Base-by-base conservation (phyloP, 2,329 filamentous ascomycete genomes). In the Furcasterigmium furcatum region DNA sequence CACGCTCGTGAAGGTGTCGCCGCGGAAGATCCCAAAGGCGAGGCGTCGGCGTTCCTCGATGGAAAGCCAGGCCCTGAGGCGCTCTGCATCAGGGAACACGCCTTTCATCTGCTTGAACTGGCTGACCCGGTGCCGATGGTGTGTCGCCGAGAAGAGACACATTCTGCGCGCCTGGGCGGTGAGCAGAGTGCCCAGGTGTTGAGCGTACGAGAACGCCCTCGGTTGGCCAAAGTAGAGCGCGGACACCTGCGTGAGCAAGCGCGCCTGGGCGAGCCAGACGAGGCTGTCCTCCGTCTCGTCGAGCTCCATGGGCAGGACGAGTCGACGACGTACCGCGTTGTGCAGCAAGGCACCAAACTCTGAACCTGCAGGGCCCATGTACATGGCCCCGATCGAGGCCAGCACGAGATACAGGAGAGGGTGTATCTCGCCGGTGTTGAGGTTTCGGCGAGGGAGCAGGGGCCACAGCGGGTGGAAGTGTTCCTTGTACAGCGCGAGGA, bases 181-280 rank as follows among this genome's bases (percentile, higher is more conserved):
- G n/a, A 43, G 41, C 6, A 43, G 27, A 13, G 41, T 32, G 5
- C 41, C 41, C 9, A 43, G 41, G 18, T 43, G 41, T 19, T 43
- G 41, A 2, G 41, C 41, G 19, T 43, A 43, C 10, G 41, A 34
- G 22, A 43, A 43, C 25, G 25, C 41, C 10, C 27, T 16, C 16
- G 41, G 41, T 29, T 43, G 41, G 13, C 41, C 41, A 18, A 43
- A 43, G 29, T 43, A 43, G 22, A 43, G 41, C 3, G 41, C 24
- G 29, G 41, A 25, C 24, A 43, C 32, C 18, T 43, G 41, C 4
- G 41, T 43, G 29, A 32, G 21, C 12, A 43, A 19, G 18, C 41
- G 41, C 6, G 27, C 41, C 19, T 43, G 41, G 2, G 41, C 41
- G n/a, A 43, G 27, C 41, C 41, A 43, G 10, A 43, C 22, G n/a